phyloP scores from a whole-genome alignment of 169 alveolate species.

The Plasmodium fragile region DNA sequence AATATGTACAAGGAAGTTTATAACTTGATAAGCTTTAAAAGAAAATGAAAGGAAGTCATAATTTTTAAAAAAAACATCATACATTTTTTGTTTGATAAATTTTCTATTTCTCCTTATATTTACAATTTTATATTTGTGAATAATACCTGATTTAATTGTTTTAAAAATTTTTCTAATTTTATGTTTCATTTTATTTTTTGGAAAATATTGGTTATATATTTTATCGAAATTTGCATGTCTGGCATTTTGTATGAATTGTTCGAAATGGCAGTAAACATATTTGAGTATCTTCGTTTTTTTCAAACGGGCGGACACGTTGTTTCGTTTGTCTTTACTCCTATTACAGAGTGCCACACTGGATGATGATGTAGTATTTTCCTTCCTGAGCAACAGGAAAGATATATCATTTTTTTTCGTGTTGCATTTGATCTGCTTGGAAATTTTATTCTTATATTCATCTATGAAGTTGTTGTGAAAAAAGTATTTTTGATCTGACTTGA shows the following conservation, averaged over 20 bases:
- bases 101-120: conserved; percentile 61
- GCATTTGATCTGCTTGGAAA: conserved; percentile 68
- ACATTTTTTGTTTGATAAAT: conserved; percentile 50
- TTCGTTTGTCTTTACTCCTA: conserved; percentile 8
- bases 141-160: conserved; percentile 29
- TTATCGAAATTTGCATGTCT: conserved; percentile 61
- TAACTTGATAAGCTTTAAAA: conserved; percentile 34
- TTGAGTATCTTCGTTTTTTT: conserved; percentile 71
- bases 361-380: not conserved
- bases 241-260: conserved; percentile 40
- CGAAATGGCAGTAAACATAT: conserved; percentile 44
- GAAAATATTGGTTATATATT: conserved; percentile 45
- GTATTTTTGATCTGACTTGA: conserved; percentile 43
- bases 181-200: conserved; percentile 20
- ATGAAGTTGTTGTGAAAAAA: conserved; percentile 69
- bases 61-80: conserved; percentile 73
- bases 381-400: conserved; percentile 10
- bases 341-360: not conserved
- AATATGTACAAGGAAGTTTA: conserved; percentile 41
- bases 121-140: conserved; percentile 46
- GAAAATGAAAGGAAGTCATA: conserved; percentile 59
- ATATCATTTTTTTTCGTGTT: conserved; percentile 57
- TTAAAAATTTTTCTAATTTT: conserved; percentile 51
- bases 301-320: conserved; percentile 11
- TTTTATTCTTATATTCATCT: conserved; percentile 59